Evolutionary conservation across 2,329 filamentous ascomycete species (phyloP).

Genomic region (Stagonosporopsis tanaceti): DNA sequence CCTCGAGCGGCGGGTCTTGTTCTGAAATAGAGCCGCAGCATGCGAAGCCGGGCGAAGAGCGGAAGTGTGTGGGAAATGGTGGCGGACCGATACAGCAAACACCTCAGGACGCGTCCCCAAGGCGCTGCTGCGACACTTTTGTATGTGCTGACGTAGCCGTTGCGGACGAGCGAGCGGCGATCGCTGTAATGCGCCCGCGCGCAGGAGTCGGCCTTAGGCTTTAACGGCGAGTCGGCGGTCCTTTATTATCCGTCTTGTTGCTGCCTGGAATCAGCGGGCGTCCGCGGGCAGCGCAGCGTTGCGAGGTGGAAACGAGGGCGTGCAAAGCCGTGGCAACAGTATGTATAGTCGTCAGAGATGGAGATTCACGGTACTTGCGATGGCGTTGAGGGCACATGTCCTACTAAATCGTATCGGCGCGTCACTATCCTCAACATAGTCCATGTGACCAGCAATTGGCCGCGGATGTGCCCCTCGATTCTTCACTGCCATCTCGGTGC

Average conservation of each 20-base stretch:
- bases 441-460: conserved; percentile 9
- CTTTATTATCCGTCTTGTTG: not conserved
- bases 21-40: conserved; percentile 41
- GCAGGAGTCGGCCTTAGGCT: conserved; percentile 3
- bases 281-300: not conserved
- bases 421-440: conserved; percentile 13
- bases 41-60: conserved; percentile 40
- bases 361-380: not conserved
- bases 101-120: conserved; percentile 26
- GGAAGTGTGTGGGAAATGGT: conserved; percentile 46
- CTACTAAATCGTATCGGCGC: conserved; percentile 5
- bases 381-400: conserved; percentile 5
- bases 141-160: conserved; percentile 33
- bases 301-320: not conserved
- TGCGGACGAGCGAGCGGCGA: conserved; percentile 17
- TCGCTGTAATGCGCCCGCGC: not conserved
- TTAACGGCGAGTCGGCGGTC: conserved; percentile 3
- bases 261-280: not conserved
- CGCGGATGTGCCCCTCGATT: not conserved
- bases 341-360: not conserved
- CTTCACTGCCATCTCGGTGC: not conserved
- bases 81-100: conserved; percentile 28
- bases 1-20: conserved; percentile 30
- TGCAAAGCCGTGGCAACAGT: not conserved
- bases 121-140: conserved; percentile 31